A percentile compares a stretch with the other conserved stretches of the same genome.
phyloP scores from a whole-genome alignment of 768 basidiomycete species.

The Podaxis sp. region DNA sequence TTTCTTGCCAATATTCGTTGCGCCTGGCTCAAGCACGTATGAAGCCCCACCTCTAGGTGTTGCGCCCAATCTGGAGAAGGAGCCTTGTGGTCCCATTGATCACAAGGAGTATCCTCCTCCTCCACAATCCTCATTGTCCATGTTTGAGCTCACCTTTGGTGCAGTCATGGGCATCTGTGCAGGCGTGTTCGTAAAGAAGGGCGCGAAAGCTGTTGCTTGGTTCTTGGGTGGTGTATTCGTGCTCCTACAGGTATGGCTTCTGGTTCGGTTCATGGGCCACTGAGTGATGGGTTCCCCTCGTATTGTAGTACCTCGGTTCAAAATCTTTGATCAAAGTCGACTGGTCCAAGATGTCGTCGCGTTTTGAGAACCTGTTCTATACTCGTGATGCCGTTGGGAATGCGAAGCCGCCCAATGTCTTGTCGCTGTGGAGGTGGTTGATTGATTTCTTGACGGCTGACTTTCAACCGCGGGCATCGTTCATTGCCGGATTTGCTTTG shows the following conservation, averaged over 20 bases:
- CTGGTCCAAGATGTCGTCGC: constrained; percentile 63
- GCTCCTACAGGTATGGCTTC: constrained; percentile 70
- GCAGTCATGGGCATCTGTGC: constrained; percentile 86
- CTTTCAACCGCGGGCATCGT: constrained; percentile 88
- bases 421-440: constrained; percentile 63
- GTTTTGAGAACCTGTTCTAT: constrained; percentile 76
- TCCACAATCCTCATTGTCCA: constrained; percentile 71
- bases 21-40: neutral
- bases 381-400: constrained; percentile 54
- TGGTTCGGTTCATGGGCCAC: neutral
- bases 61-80: neutral
- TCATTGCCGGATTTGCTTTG: constrained; percentile 78
- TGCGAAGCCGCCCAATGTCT: constrained; percentile 60
- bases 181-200: constrained; percentile 94
- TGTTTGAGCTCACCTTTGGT: constrained; percentile 85
- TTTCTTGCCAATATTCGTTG: too few relatives aligned
- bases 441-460: constrained; percentile 87
- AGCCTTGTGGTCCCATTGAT: neutral
- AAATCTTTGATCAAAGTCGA: constrained; percentile 72
- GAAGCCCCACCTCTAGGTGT: neutral
- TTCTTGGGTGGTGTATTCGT: constrained; percentile 89
- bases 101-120: constrained; percentile 40
- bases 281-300: neutral
- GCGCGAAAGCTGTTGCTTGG: constrained; percentile 81
- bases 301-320: constrained; percentile 75